Evolutionary conservation across 371 early-diverging fungal genomes (phyloP).

Genomic region (Mortierella sp.): DNA sequence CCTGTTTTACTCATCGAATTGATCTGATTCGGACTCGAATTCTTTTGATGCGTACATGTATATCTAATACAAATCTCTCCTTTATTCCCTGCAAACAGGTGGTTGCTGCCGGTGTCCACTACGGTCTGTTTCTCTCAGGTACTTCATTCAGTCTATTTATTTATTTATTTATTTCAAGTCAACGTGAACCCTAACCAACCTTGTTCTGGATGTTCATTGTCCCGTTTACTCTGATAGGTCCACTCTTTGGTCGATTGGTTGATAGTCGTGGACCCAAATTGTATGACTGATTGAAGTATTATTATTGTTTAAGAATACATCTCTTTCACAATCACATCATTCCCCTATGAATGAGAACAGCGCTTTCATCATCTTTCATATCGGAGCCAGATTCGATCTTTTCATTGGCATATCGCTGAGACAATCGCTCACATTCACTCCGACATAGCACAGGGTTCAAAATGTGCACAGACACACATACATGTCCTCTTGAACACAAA

Average conservation of each 20-base stretch:
- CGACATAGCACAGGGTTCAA: not conserved
- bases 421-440: not conserved
- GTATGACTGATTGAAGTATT: constrained; percentile 38
- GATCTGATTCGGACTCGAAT: not conserved
- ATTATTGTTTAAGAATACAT: not conserved
- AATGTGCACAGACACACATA: not conserved
- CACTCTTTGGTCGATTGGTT: constrained; percentile 64
- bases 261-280: constrained; percentile 60
- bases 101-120: constrained; percentile 50
- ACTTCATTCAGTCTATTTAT: not conserved
- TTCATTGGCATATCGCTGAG: not conserved
- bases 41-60: not conserved
- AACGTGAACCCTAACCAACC: too few species aligned
- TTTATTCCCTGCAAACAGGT: constrained; percentile 5
- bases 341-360: not conserved
- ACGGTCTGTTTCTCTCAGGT: constrained; percentile 56
- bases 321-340: not conserved
- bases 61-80: not conserved
- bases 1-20: not conserved
- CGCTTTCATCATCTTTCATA: not conserved
- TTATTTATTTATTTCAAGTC: not conserved
- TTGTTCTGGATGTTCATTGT: not conserved
- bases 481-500: not conserved
- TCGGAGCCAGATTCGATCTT: too few species aligned
- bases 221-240: constrained; percentile 53